Evolutionary conservation across 2,329 filamentous ascomycete genomes (phyloP), one percentile per base, ranked within the genome.

Genomic region (Monilinia fructigena): DNA sequence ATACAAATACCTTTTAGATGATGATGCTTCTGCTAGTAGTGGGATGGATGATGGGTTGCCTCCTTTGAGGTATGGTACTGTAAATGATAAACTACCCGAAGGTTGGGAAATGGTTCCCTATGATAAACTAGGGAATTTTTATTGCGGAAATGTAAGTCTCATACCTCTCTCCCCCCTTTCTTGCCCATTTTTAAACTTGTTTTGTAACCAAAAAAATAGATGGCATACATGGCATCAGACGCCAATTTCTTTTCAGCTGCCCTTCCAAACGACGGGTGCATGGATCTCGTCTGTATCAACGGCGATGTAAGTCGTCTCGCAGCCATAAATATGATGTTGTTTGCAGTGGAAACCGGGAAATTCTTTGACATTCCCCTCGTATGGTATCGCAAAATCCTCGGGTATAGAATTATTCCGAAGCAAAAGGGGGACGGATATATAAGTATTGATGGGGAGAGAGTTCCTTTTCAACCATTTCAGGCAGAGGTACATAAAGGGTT

Each of bases 401-500:
- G 89, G 0, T 97, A 95, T 76, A 85, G 95, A 53, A 89, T 99
- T 69, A 88, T 89, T 4, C 95, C 95, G 0, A 87, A 86, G 63
- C 80, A 89, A 69, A 83, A 88, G 73, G 80, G 85, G 50, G 84
- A 88, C 69, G 94, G 94, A 1, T 95, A 91, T 76, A 96, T 99
- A 76, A 96, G 92, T 76, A 92, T 99, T 70, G 95, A 98, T 75
- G 95, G 95, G 48, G 95, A 99, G 79, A 84, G 85, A 64, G 83
- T 96, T 3, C 90, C 92, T 0, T 98, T 96, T 76, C 89, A 89
- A 72, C 90, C 92, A 0, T 96, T 97, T 76, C 95, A 99, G 80
- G 92, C 89, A 2, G 95, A 99, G 79, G 83, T 97, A 8, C 92
- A 97, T 76, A 85, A 82, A 63, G 90, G 89, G 0, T 81, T 99